Evolutionary conservation across 2,329 filamentous ascomycete species (phyloP).

Genomic region (Tricladium varicosporioides): DNA sequence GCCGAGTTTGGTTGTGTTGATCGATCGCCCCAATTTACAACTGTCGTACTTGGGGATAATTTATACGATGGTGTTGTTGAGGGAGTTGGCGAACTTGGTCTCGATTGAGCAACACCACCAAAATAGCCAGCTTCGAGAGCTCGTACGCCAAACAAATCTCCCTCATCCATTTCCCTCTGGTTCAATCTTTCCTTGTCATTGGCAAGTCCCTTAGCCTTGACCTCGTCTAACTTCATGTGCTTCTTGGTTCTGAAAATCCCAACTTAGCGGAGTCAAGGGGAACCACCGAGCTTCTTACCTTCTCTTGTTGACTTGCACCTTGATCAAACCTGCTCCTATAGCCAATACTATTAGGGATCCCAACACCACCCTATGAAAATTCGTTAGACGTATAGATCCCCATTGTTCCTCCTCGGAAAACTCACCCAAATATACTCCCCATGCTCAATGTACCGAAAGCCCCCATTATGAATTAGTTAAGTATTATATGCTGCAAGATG

Average conservation of each 20-base stretch:
- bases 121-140: slow-evolving; percentile 28
- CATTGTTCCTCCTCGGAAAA: background rate
- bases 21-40: slow-evolving; percentile 16
- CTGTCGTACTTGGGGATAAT: slow-evolving; percentile 11
- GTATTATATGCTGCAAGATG: background rate
- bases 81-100: slow-evolving; percentile 23
- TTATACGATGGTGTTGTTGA: slow-evolving; percentile 21
- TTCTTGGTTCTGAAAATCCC: slow-evolving; percentile 15
- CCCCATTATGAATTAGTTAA: slow-evolving; percentile 22
- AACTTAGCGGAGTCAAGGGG: slow-evolving; percentile 1
- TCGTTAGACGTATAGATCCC: background rate
- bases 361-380: slow-evolving; percentile 19
- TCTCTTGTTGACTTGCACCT: slow-evolving; percentile 24
- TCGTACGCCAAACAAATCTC: slow-evolving; percentile 27
- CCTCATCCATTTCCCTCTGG: slow-evolving; percentile 20
- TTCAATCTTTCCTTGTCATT: slow-evolving; percentile 21
- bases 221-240: slow-evolving; percentile 18
- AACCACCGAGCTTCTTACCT: slow-evolving; percentile 15
- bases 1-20: slow-evolving; percentile 6
- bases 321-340: slow-evolving; percentile 24
- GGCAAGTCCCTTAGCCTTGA: slow-evolving; percentile 16
- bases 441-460: slow-evolving; percentile 12
- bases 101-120: slow-evolving; percentile 27
- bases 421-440: slow-evolving; percentile 20
- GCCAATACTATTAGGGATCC: slow-evolving; percentile 19